Percentiles rank a stretch among this genome's conserved stretches.
These are phyloP conservation scores for Diospyros lotus DNA, from an alignment of 148 eudicot species.

Conservation along the genomic window DNA sequence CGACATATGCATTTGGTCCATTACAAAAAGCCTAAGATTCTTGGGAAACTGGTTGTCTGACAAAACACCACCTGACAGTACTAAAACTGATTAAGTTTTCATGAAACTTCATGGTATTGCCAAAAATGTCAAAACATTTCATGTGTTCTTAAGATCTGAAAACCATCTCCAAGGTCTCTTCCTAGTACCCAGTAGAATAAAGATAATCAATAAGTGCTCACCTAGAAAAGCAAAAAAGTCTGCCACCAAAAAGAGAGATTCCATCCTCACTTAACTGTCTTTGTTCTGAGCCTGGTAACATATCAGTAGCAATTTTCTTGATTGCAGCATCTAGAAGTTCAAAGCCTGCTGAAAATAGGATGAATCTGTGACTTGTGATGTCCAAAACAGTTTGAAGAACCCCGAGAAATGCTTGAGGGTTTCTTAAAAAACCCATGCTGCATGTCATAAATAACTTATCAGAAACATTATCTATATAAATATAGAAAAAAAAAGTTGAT, in stretches of 20 bases:
- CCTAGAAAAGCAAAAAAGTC: conserved; percentile 79
- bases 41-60: not conserved
- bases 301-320: conserved; percentile 35
- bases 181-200: not conserved
- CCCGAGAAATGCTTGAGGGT: conserved; percentile 56
- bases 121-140: not conserved
- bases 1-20: not conserved
- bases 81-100: not conserved
- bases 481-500: not conserved
- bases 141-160: not conserved
- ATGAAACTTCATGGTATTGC: not conserved
- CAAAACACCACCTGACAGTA: not conserved
- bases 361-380: conserved; percentile 47
- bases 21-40: not conserved
- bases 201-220: conserved; percentile 25
- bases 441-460: conserved; percentile 1
- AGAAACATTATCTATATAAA: not conserved
- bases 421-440: conserved; percentile 82
- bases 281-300: conserved; percentile 30
- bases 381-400: conserved; percentile 50
- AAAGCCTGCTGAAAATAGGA: conserved; percentile 75
- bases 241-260: conserved; percentile 45
- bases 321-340: conserved; percentile 62
- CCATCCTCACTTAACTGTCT: conserved; percentile 34
- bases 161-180: not conserved